phyloP scores from a whole-genome alignment of 2,329 filamentous ascomycete genomes.

The Trichoderma brevicompactum region DNA sequence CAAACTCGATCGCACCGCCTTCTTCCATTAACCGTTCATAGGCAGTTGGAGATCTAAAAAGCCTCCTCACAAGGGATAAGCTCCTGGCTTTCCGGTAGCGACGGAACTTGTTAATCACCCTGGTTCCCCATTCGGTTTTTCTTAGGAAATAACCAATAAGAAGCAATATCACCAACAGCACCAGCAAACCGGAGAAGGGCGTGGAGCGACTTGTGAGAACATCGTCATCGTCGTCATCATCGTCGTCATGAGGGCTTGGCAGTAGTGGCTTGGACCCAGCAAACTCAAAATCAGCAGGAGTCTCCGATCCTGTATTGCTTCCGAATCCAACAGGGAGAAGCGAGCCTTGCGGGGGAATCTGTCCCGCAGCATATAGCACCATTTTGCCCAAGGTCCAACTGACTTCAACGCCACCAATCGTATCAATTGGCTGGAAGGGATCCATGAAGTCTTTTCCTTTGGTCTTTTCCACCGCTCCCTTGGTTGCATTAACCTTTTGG shows the following conservation, averaged over 20 bases:
- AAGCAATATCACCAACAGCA: constrained; percentile 76
- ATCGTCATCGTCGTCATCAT: constrained; percentile 62
- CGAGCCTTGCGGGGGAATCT: constrained; percentile 67
- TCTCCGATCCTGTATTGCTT: constrained; percentile 69
- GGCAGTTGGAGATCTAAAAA: constrained; percentile 62
- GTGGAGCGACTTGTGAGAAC: constrained; percentile 69
- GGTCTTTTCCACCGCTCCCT: constrained; percentile 67
- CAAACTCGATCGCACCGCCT: constrained; percentile 74
- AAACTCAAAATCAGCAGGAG: constrained; percentile 81
- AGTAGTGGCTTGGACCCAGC: constrained; percentile 63
- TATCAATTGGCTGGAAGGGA: constrained; percentile 90
- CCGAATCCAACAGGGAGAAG: constrained; percentile 86
- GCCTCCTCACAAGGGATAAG: constrained; percentile 61
- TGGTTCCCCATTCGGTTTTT: constrained; percentile 72
- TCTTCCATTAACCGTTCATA: constrained; percentile 90
- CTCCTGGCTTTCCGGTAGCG: constrained; percentile 37
- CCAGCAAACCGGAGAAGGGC: constrained; percentile 72
- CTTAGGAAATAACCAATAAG: constrained; percentile 74
- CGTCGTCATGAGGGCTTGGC: constrained; percentile 45
- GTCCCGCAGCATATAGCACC: constrained; percentile 89
- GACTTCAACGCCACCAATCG: constrained; percentile 88
- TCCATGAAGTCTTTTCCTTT: constrained; percentile 78
- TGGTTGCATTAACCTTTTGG: constrained; percentile 70
- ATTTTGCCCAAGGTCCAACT: constrained; percentile 98
- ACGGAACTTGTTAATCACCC: constrained; percentile 37